These are phyloP conservation scores for Avena sativa DNA, from an alignment of 176 grass and related monocot genomes.

Conservation along the genomic window DNA sequence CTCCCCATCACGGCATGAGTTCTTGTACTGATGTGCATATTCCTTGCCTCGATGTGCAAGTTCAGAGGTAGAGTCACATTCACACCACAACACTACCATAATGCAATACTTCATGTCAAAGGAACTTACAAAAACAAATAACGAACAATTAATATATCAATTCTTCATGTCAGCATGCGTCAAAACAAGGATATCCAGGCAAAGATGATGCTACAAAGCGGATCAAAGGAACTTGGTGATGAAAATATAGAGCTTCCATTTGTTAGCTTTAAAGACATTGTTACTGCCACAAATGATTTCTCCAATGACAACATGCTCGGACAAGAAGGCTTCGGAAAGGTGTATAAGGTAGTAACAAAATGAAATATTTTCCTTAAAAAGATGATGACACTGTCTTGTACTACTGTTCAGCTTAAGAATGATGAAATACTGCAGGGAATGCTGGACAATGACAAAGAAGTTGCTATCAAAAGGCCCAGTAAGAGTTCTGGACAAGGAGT, in stretches of 20 bases:
- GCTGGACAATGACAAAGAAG: slow-evolving; percentile 24
- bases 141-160: background rate
- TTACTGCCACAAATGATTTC: slow-evolving; percentile 55
- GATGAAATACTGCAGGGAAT: slow-evolving; percentile 32
- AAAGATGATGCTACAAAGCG: background rate
- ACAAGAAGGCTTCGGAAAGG: slow-evolving; percentile 60
- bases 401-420: background rate
- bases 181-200: background rate
- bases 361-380: no score
- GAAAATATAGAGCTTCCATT: slow-evolving; percentile 48
- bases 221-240: slow-evolving; percentile 34
- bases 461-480: slow-evolving; percentile 60
- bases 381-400: background rate
- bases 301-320: slow-evolving; percentile 46
- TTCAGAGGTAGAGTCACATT: slow-evolving; percentile 34
- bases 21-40: background rate
- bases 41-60: slow-evolving; percentile 25
- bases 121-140: background rate
- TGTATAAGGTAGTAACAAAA: slow-evolving; percentile 56
- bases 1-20: slow-evolving; percentile 16
- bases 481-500: slow-evolving; percentile 57
- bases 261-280: slow-evolving; percentile 48
- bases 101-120: background rate
- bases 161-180: background rate
- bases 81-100: background rate